Evolutionary conservation across 345 rosid species (phyloP).

Genomic region (Dovyalis caffra): DNA sequence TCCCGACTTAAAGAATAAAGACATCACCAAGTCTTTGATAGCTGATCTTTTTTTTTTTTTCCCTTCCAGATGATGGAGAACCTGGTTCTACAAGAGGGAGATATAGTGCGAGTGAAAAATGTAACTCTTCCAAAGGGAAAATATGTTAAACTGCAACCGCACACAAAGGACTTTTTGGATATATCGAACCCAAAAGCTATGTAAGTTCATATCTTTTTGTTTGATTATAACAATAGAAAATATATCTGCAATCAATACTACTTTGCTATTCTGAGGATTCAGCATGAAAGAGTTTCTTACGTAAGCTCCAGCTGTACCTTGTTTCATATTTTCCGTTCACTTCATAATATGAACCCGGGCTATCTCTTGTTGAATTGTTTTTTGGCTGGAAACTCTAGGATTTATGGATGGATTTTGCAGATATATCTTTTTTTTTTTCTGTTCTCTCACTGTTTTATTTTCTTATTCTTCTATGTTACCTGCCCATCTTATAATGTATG

Average conservation of each 20-base stretch:
- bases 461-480: not conserved
- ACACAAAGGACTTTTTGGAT: slow-evolving; percentile 90
- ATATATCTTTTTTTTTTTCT: not conserved
- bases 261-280: not conserved
- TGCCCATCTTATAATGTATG: not conserved
- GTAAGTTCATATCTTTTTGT: slow-evolving; percentile 42
- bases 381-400: not conserved
- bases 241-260: no score
- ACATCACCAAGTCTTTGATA: not conserved
- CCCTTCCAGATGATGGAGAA: slow-evolving; percentile 94
- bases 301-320: not conserved
- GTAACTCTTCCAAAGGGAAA: slow-evolving; percentile 95
- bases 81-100: slow-evolving; percentile 91
- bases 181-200: slow-evolving; percentile 98
- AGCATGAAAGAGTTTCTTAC: not conserved
- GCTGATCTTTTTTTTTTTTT: slow-evolving; percentile 6
- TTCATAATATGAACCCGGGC: not conserved
- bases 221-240: not conserved
- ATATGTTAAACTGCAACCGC: slow-evolving; percentile 95
- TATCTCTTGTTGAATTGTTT: not conserved
- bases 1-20: slow-evolving; percentile 8
- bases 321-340: not conserved
- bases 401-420: not conserved
- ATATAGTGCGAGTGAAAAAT: slow-evolving; percentile 77
- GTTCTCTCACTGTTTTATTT: not conserved